Base-by-base conservation (phyloP, 371 early-diverging fungal genomes). In the Chytridiales sp. region DNA sequence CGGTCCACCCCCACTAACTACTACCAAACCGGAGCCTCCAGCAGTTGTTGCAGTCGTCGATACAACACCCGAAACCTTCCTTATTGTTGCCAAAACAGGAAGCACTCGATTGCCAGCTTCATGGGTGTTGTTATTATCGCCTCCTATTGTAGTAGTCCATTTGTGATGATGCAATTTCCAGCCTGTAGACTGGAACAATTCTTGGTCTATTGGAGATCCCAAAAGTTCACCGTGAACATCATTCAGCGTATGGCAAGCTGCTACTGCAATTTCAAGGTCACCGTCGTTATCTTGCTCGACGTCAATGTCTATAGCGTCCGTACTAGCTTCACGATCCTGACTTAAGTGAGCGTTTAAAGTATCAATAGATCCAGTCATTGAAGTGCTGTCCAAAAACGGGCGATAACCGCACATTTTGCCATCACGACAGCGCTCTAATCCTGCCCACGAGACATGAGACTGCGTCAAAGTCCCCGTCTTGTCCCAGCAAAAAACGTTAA, bases 401-500 rank as follows among this genome's bases (percentile, higher is more conserved):
- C 50, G 27, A 27, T 46, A 40, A 1, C 55, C 48, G 13, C 49
- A 24, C 26, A 61, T 62, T 13, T 19, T 15, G 6, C 17, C 24
- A 9, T 72, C 58, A 38, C 46, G 38, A 17, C 44, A 42, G 32
- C 43, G 30, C 15, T 66, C 67, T 4, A 66, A 43, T 22, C 70
- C 69, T 1, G 62, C 43, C 41, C 40, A 70, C 0, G 15, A 19
- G 4, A 73, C 54, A 1, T 47, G 27, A 8, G 68, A 44, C 3
- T 54, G 47, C 13, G 84, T 84, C n/a, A 84, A 61, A 17, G 86
- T 84, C 8, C 84, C 85, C 29, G 86, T 86, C 50, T 84, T 84
- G 53, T 86, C 86, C 81, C 84, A 84, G 44, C 82, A 70, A 13
- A 77, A 74, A 11, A 66, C 61, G 47, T 79, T 69, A 24, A 80